Evolutionary conservation across 345 rosid species (phyloP).

Genomic region (Hirschfeldia incana): DNA sequence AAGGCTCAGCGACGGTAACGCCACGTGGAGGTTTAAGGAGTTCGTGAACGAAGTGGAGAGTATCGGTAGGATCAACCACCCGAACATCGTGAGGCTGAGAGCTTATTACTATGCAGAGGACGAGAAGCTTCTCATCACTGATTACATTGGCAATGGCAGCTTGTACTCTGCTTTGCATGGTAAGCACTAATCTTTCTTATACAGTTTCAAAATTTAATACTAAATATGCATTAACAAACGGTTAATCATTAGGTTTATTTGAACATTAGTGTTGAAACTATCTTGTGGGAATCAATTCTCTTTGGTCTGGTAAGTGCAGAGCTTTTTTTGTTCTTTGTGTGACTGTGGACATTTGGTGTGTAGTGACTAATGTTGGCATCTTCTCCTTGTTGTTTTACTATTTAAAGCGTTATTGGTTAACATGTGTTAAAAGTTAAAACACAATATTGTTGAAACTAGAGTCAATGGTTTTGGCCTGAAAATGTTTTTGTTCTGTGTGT

Average conservation of each 20-base stretch:
- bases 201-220: background rate
- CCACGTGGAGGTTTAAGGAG: slow-evolving; percentile 75
- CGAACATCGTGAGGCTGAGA: slow-evolving; percentile 74
- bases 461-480: background rate
- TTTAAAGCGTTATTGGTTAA: slow-evolving; percentile 8
- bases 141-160: slow-evolving; percentile 80
- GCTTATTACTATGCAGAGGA: slow-evolving; percentile 97
- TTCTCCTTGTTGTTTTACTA: slow-evolving; percentile 16
- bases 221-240: background rate
- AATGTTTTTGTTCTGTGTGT: slow-evolving; percentile 1
- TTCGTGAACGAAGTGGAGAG: slow-evolving; percentile 78
- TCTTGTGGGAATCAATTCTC: background rate
- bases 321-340: slow-evolving; percentile 6
- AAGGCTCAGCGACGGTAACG: slow-evolving; percentile 85
- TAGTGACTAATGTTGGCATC: slow-evolving; percentile 19
- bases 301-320: slow-evolving; percentile 5
- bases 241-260: background rate
- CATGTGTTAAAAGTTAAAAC: slow-evolving; percentile 10
- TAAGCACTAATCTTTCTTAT: slow-evolving; percentile 16
- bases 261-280: background rate
- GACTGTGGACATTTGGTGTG: background rate
- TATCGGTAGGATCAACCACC: slow-evolving; percentile 79
- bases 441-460: slow-evolving; percentile 1
- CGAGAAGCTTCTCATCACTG: slow-evolving; percentile 91
- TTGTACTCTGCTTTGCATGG: slow-evolving; percentile 66